These are phyloP conservation scores for Apocynum venetum DNA, from an alignment of 257 asterid species.

Conservation along the genomic window DNA sequence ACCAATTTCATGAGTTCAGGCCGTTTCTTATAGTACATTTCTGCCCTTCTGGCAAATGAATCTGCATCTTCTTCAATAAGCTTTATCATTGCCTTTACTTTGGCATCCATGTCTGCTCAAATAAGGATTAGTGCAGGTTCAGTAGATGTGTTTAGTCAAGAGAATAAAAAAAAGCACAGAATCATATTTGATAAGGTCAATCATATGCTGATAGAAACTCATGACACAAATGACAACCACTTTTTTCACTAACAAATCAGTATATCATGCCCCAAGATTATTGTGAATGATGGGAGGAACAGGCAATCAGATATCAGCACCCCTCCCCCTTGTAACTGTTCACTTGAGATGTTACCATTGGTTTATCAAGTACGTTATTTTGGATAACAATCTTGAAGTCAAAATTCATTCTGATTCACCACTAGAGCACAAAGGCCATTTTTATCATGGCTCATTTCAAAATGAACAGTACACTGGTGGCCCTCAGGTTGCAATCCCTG, in stretches of 20 bases:
- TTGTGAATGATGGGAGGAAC: background rate
- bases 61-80: constrained; percentile 96
- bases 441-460: background rate
- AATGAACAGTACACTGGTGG: background rate
- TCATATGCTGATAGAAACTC: background rate
- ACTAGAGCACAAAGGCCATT: background rate
- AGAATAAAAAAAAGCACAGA: background rate
- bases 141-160: background rate
- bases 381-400: no score
- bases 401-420: background rate
- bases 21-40: constrained; percentile 89
- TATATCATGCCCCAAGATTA: background rate
- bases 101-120: constrained; percentile 81
- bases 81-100: constrained; percentile 86
- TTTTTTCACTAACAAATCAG: background rate
- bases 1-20: constrained; percentile 94
- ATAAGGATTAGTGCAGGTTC: constrained; percentile 4
- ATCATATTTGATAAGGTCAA: background rate
- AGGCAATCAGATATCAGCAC: background rate
- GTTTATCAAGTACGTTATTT: background rate
- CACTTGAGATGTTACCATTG: background rate
- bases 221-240: background rate
- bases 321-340: background rate
- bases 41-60: constrained; percentile 91
- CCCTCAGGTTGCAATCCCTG: background rate